Evolutionary conservation across 2,329 filamentous ascomycete genomes (phyloP).

Genomic region (Sporothrix pallida): DNA sequence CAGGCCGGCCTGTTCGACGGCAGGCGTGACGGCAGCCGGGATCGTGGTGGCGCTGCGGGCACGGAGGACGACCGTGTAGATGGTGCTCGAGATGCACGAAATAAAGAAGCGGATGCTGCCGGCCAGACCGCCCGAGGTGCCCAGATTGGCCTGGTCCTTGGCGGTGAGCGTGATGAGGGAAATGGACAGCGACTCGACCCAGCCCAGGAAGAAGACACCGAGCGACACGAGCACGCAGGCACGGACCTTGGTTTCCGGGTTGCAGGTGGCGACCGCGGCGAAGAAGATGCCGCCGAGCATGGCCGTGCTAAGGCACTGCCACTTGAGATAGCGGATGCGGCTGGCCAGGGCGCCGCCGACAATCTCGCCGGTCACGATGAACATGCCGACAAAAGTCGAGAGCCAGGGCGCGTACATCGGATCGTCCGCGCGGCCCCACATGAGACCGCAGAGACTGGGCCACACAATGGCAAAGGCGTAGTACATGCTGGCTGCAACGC

Average conservation of each 20-base stretch:
- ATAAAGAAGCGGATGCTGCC: conserved; percentile 48
- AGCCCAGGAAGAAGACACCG: conserved; percentile 47
- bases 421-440: conserved; percentile 42
- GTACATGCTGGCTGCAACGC: conserved; percentile 47
- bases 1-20: conserved; percentile 48
- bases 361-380: conserved; percentile 42
- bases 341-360: conserved; percentile 41
- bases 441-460: conserved; percentile 45
- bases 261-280: conserved; percentile 42
- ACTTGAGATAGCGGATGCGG: conserved; percentile 44
- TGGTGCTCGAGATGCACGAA: conserved; percentile 44
- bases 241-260: conserved; percentile 41
- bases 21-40: conserved; percentile 43
- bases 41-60: conserved; percentile 45
- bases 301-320: conserved; percentile 44
- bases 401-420: conserved; percentile 41
- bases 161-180: conserved; percentile 46
- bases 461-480: conserved; percentile 49
- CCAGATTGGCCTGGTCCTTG: conserved; percentile 47
- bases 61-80: conserved; percentile 46
- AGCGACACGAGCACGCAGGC: conserved; percentile 43
- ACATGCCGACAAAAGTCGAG: conserved; percentile 42
- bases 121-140: conserved; percentile 46
- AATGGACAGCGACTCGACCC: conserved; percentile 46
- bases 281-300: conserved; percentile 44